phyloP scores from a whole-genome alignment of 495 filamentous ascomycete species.

The Cercophora scortea region DNA sequence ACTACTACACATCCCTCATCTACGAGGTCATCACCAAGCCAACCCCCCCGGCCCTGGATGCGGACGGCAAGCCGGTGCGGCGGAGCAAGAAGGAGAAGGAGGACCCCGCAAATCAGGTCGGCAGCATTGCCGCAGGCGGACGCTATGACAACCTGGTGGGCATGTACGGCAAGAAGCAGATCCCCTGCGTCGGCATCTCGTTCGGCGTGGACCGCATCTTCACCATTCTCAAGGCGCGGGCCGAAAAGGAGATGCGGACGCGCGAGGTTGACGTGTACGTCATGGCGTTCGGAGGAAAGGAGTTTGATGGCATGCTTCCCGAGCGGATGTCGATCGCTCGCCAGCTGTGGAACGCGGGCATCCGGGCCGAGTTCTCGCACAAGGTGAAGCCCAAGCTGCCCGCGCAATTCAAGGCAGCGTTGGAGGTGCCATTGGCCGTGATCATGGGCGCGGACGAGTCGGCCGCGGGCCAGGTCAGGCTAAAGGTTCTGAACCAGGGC shows the following conservation, averaged over 20 bases:
- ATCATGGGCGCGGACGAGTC: slow-evolving; percentile 83
- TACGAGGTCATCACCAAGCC: slow-evolving; percentile 64
- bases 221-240: slow-evolving; percentile 74
- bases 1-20: slow-evolving; percentile 94
- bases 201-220: slow-evolving; percentile 96
- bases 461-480: slow-evolving; percentile 62
- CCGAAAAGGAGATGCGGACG: slow-evolving; percentile 45
- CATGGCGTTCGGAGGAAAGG: slow-evolving; percentile 90
- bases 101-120: slow-evolving; percentile 22
- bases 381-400: slow-evolving; percentile 75
- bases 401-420: slow-evolving; percentile 75
- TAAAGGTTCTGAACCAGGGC: slow-evolving; percentile 65
- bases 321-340: slow-evolving; percentile 70
- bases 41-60: slow-evolving; percentile 1
- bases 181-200: slow-evolving; percentile 89
- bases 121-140: slow-evolving; percentile 82
- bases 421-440: slow-evolving; percentile 63
- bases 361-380: slow-evolving; percentile 67
- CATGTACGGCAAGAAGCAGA: slow-evolving; percentile 82
- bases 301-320: slow-evolving; percentile 60
- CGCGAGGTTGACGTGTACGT: slow-evolving; percentile 76
- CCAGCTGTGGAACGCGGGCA: slow-evolving; percentile 67
- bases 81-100: background rate
- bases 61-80: background rate
- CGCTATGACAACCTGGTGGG: slow-evolving; percentile 89